Conservation (phyloP, 306 rosid genomes). For the Lithocarpus polystachyus region DNA sequence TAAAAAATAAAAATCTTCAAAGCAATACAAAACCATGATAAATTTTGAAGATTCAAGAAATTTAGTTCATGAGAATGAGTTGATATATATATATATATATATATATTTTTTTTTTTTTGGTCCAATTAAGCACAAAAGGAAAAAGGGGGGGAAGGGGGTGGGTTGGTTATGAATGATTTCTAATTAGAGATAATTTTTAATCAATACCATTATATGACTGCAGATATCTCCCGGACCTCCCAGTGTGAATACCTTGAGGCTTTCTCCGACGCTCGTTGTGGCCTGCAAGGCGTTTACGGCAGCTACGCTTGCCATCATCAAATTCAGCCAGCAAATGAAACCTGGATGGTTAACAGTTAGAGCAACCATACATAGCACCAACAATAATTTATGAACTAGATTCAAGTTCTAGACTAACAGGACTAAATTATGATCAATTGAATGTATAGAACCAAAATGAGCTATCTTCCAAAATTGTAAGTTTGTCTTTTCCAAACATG, state of each 20-base stretch:
- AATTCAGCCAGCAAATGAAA: constrained; percentile 89
- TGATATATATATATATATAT: too few species aligned
- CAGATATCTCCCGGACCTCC: constrained; percentile 57
- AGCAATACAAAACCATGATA: neutral
- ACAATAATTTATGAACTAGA: constrained; percentile 1
- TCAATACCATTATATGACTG: constrained; percentile 66
- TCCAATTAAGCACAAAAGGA: neutral
- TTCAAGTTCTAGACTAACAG: neutral
- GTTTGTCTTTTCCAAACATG: constrained; percentile 5
- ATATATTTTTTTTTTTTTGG: too few species aligned
- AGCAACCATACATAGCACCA: constrained; percentile 26
- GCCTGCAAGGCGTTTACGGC: constrained; percentile 92
- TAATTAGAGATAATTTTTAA: constrained; percentile 9
- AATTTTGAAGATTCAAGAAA: neutral
- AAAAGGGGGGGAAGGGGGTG: neutral
- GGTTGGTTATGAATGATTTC: neutral
- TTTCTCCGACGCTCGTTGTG: constrained; percentile 89
- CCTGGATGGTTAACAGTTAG: constrained; percentile 45
- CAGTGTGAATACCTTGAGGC: constrained; percentile 62
- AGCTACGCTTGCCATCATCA: constrained; percentile 94
- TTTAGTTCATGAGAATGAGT: constrained; percentile 8
- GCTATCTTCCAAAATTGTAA: neutral
- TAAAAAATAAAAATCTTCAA: neutral
- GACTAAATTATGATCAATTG: neutral
- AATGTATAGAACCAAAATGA: neutral